Percentiles rank a stretch among this genome's conserved stretches.
phyloP scores from a whole-genome alignment of 2,329 filamentous ascomycete genomes.

The Acrocalymma vagum region DNA sequence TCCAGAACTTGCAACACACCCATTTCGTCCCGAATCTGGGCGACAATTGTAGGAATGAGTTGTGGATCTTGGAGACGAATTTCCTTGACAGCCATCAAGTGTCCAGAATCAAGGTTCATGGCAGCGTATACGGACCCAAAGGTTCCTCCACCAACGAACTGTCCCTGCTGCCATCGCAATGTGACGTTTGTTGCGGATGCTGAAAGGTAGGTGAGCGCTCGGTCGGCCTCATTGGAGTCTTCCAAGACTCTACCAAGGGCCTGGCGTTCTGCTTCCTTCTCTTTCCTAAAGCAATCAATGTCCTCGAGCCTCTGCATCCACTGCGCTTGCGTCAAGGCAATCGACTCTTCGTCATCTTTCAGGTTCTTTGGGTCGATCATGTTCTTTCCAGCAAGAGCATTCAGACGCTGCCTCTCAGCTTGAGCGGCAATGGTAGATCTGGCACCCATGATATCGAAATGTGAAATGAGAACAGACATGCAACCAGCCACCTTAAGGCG shows the following conservation, averaged over 20 bases:
- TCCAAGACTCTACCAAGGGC: constrained; percentile 90
- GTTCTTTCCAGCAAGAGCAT: constrained; percentile 79
- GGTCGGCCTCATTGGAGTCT: constrained; percentile 93
- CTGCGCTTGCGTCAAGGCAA: constrained; percentile 75
- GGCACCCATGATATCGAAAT: constrained; percentile 99
- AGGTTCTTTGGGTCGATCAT: constrained; percentile 78
- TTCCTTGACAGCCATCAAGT: constrained; percentile 98
- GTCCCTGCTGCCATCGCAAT: constrained; percentile 98
- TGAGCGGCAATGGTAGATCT: constrained; percentile 92
- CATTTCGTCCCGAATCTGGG: constrained; percentile 97
- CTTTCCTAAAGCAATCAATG: constrained; percentile 80
- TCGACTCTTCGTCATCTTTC: constrained; percentile 85
- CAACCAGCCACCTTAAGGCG: constrained; percentile 92
- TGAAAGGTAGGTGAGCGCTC: constrained; percentile 91
- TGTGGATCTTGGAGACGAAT: constrained; percentile 97
- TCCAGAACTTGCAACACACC: constrained; percentile 93
- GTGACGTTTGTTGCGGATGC: constrained; percentile 95
- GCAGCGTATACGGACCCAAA: constrained; percentile 98
- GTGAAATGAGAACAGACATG: constrained; percentile 96
- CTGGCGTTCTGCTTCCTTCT: constrained; percentile 84
- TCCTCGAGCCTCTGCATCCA: constrained; percentile 76
- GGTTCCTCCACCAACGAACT: constrained; percentile 94
- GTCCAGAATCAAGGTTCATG: constrained; percentile 95
- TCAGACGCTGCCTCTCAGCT: constrained; percentile 87
- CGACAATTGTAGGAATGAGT: constrained; percentile 90